Conservation (phyloP, 2,329 filamentous ascomycete species). For the Cladobotryum protrusum region DNA sequence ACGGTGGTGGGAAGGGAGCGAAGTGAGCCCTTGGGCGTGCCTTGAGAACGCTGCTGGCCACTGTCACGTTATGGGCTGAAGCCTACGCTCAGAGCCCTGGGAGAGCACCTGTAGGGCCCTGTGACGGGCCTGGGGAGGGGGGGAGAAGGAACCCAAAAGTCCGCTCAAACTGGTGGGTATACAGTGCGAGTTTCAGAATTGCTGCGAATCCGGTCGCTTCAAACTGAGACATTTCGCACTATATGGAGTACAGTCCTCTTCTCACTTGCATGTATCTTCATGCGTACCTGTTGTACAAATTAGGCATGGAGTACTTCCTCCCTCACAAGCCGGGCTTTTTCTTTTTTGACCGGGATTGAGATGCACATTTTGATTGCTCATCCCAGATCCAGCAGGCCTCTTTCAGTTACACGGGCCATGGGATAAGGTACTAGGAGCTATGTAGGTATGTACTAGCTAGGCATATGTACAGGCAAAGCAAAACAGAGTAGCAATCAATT, state of each 20-base stretch:
- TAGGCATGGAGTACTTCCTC: neutral
- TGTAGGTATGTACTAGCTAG: too few species aligned
- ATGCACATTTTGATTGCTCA: slow-evolving; percentile 6
- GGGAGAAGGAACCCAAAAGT: neutral
- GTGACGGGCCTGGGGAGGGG: too few species aligned
- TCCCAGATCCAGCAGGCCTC: slow-evolving; percentile 5
- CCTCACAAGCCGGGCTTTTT: slow-evolving; percentile 1
- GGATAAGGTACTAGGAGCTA: too few species aligned
- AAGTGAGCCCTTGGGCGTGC: too few species aligned
- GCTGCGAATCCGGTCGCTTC: neutral
- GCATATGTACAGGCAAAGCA: too few species aligned
- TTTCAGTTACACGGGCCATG: slow-evolving; percentile 2
- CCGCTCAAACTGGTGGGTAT: neutral
- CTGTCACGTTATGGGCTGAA: neutral
- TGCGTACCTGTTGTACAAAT: slow-evolving; percentile 1
- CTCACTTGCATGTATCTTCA: neutral
- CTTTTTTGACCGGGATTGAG: slow-evolving; percentile 6
- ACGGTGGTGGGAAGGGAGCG: neutral
- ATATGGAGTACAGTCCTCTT: neutral
- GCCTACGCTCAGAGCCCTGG: neutral
- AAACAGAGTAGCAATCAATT: too few species aligned
- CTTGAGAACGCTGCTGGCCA: neutral
- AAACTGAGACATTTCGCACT: neutral
- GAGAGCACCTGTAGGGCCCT: too few species aligned
- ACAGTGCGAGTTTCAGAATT: neutral